A percentile compares a stretch with the other conserved stretches of the same genome.
Evolutionary conservation across 345 rosid genomes (phyloP).

Genomic region (Eucalyptus tenuipes): DNA sequence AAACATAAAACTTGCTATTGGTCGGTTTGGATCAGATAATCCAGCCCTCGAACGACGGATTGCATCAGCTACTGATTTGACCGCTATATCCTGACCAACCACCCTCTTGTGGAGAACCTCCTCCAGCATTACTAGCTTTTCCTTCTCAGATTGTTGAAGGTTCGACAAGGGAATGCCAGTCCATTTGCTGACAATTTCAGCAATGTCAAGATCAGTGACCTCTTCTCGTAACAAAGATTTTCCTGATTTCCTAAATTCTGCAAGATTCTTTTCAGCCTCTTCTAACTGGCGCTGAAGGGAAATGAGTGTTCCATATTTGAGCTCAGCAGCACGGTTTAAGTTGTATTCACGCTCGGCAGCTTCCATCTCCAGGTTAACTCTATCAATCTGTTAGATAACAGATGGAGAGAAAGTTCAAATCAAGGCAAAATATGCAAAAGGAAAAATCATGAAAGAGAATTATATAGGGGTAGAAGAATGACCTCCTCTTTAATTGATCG

Average conservation of each 20-base stretch:
- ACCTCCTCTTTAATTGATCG: constrained; percentile 94
- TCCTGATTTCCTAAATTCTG: constrained; percentile 56
- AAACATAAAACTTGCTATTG: constrained; percentile 96
- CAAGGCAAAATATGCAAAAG: neutral
- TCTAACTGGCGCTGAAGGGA: constrained; percentile 81
- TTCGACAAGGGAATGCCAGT: constrained; percentile 94
- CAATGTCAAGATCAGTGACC: constrained; percentile 81
- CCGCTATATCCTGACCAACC: constrained; percentile 91
- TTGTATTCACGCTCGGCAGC: constrained; percentile 93
- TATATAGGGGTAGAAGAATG: neutral
- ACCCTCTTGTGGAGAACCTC: constrained; percentile 86
- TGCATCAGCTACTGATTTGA: constrained; percentile 92
- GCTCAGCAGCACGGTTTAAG: constrained; percentile 84
- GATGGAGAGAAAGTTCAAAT: neutral
- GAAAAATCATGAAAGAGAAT: neutral
- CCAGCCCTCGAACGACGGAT: constrained; percentile 95
- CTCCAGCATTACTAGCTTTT: constrained; percentile 67
- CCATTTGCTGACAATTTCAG: constrained; percentile 95
- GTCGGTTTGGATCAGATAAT: constrained; percentile 88
- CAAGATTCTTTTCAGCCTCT: constrained; percentile 78
- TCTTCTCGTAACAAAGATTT: constrained; percentile 79
- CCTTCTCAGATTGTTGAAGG: constrained; percentile 93
- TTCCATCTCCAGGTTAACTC: constrained; percentile 87
- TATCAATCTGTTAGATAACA: constrained; percentile 45
- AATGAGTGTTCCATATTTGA: constrained; percentile 76